Evolutionary conservation across 768 basidiomycete genomes (phyloP).

Genomic region (Stropharia rugosoannulata): DNA sequence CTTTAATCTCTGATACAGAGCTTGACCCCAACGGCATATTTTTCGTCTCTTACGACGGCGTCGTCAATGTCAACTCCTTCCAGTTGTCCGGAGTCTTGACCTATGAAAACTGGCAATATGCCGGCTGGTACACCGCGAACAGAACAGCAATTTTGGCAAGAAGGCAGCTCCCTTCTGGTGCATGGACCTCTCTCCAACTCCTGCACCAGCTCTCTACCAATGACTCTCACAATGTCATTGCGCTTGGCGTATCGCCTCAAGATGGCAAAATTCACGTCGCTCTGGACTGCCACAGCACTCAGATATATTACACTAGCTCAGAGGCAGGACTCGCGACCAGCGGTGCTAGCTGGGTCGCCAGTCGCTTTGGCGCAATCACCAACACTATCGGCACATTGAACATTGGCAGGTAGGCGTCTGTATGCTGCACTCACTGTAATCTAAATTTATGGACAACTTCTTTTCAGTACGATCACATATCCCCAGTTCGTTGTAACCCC

Average conservation of each 20-base stretch:
- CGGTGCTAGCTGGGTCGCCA: slow-evolving; percentile 41
- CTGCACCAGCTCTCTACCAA: slow-evolving; percentile 38
- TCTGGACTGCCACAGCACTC: slow-evolving; percentile 45
- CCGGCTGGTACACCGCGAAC: slow-evolving; percentile 45
- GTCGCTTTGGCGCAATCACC: slow-evolving; percentile 39
- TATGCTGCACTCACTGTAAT: background rate
- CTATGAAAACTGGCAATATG: slow-evolving; percentile 39
- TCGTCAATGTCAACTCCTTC: slow-evolving; percentile 49
- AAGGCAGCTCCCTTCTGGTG: slow-evolving; percentile 36
- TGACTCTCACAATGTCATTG: slow-evolving; percentile 46
- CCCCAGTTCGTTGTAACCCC: slow-evolving; percentile 48
- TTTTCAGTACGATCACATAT: slow-evolving; percentile 39
- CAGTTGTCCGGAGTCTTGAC: slow-evolving; percentile 42
- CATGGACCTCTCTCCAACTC: slow-evolving; percentile 41
- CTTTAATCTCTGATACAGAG: slow-evolving; percentile 34
- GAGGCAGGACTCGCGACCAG: slow-evolving; percentile 38
- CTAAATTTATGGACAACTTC: background rate
- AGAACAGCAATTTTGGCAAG: slow-evolving; percentile 38
- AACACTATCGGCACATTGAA: slow-evolving; percentile 40
- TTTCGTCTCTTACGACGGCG: slow-evolving; percentile 45
- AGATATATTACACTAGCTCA: slow-evolving; percentile 42
- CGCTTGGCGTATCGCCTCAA: slow-evolving; percentile 41
- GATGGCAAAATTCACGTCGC: slow-evolving; percentile 48
- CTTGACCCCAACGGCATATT: slow-evolving; percentile 41
- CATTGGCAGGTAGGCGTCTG: slow-evolving; percentile 35